Evolutionary conservation across 345 rosid genomes (phyloP).

Genomic region (Hibiscus trionum): DNA sequence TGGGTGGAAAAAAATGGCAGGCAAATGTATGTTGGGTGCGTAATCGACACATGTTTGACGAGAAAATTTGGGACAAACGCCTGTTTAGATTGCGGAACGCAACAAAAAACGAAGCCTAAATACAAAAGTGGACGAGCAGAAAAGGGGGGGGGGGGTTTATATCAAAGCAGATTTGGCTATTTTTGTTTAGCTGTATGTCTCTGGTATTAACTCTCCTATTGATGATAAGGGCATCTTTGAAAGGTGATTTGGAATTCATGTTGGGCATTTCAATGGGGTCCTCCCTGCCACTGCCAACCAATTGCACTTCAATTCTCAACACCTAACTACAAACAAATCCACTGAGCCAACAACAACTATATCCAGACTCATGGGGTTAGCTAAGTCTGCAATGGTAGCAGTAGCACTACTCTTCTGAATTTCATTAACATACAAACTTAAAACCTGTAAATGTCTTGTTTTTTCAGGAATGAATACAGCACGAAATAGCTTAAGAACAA

Average conservation of each 20-base stretch:
- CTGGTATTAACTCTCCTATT: no score
- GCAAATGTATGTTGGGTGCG: no score
- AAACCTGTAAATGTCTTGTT: background rate
- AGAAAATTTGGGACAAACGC: no score
- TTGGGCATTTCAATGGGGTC: background rate
- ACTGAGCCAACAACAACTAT: background rate
- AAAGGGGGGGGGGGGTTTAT: no score
- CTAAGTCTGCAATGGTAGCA: background rate
- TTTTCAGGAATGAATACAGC: background rate
- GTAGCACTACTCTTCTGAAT: background rate
- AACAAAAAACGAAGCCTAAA: no score
- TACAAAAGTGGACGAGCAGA: no score
- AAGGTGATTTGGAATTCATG: background rate
- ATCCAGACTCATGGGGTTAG: background rate
- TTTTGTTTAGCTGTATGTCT: no score
- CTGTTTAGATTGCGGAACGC: no score
- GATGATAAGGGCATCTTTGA: background rate
- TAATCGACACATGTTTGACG: no score
- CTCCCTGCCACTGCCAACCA: background rate
- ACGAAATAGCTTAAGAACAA: no score
- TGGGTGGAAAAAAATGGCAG: no score
- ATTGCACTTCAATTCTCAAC: background rate
- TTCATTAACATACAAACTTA: background rate
- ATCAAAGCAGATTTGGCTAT: no score
- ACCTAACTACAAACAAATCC: background rate